Percentiles rank a stretch among this genome's conserved stretches.
These are phyloP conservation scores for Aspergillus sp. DNA, from an alignment of 2,329 filamentous ascomycete genomes.

Conservation along the genomic window DNA sequence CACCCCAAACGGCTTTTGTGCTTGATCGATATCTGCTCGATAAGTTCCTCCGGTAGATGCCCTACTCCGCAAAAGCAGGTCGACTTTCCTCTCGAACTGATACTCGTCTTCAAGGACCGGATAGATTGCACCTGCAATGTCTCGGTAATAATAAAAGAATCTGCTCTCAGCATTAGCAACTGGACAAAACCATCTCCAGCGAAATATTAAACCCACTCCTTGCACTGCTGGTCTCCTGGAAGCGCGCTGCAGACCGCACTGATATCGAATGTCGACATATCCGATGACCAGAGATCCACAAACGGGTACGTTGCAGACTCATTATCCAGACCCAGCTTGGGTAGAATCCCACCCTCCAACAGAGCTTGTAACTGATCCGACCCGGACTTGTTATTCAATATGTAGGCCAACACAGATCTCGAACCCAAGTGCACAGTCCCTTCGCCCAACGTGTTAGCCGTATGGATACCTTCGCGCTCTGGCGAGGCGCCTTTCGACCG, in stretches of 20 bases:
- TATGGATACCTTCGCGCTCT: slow-evolving; percentile 51
- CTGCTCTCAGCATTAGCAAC: slow-evolving; percentile 20
- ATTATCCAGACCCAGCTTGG: slow-evolving; percentile 56
- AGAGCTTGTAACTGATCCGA: slow-evolving; percentile 45
- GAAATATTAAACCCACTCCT: slow-evolving; percentile 33
- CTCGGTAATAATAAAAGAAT: slow-evolving; percentile 51
- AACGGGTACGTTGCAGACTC: slow-evolving; percentile 59
- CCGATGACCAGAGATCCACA: slow-evolving; percentile 56
- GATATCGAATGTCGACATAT: slow-evolving; percentile 50
- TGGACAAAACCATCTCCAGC: neutral
- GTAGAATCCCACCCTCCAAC: slow-evolving; percentile 53
- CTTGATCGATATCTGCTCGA: slow-evolving; percentile 38
- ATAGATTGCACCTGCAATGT: slow-evolving; percentile 53
- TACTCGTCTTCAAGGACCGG: slow-evolving; percentile 52
- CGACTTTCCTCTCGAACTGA: slow-evolving; percentile 47
- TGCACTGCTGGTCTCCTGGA: slow-evolving; percentile 50
- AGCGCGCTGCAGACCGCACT: slow-evolving; percentile 52
- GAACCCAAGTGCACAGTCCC: slow-evolving; percentile 56
- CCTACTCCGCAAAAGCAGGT: slow-evolving; percentile 47
- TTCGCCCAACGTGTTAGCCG: slow-evolving; percentile 51
- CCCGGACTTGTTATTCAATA: slow-evolving; percentile 47
- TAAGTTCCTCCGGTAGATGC: slow-evolving; percentile 36
- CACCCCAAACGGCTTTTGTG: slow-evolving; percentile 50
- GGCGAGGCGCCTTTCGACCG: slow-evolving; percentile 28
- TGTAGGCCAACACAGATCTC: slow-evolving; percentile 54